A percentile compares a stretch with the other conserved stretches of the same genome.
These are phyloP conservation scores for Rhodotorula sp. DNA, from an alignment of 1,284 basidiomycete species.

Conservation along the genomic window DNA sequence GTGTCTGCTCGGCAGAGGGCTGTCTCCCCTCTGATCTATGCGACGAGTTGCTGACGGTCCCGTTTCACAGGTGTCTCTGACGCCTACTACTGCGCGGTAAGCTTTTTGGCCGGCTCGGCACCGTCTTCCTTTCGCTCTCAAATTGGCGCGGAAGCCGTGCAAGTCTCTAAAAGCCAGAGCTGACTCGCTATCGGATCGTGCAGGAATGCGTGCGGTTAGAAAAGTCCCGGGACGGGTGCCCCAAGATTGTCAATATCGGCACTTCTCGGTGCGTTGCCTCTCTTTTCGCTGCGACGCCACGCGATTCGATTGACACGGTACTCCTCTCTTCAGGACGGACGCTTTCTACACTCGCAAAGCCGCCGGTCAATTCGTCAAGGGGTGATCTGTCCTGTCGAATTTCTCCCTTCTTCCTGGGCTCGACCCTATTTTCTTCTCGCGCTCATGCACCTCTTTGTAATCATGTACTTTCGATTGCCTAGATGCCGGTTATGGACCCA, in stretches of 20 bases:
- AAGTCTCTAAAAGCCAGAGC: neutral
- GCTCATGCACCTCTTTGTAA: neutral
- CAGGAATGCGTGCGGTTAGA: constrained; percentile 80
- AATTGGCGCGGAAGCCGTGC: neutral
- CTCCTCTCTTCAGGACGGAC: constrained; percentile 66
- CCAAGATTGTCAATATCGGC: constrained; percentile 96
- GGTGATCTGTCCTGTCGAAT: neutral
- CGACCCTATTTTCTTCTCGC: neutral
- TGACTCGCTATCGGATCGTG: neutral
- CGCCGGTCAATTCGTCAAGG: constrained; percentile 33
- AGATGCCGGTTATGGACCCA: no score
- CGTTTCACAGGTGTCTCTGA: constrained; percentile 77
- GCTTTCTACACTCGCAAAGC: constrained; percentile 74
- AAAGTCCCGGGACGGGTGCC: constrained; percentile 97
- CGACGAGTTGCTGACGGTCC: neutral
- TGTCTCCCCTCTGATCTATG: neutral
- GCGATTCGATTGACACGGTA: no score
- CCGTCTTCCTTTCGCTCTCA: neutral
- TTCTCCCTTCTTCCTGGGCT: neutral
- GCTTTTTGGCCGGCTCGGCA: neutral
- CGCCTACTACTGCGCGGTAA: constrained; percentile 91
- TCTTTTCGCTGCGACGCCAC: neutral
- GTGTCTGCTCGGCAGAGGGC: neutral
- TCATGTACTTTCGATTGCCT: no score
- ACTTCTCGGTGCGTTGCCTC: constrained; percentile 50